Conservation (phyloP, 2,329 filamentous ascomycete species). For the Fusarium cyanostomum region DNA sequence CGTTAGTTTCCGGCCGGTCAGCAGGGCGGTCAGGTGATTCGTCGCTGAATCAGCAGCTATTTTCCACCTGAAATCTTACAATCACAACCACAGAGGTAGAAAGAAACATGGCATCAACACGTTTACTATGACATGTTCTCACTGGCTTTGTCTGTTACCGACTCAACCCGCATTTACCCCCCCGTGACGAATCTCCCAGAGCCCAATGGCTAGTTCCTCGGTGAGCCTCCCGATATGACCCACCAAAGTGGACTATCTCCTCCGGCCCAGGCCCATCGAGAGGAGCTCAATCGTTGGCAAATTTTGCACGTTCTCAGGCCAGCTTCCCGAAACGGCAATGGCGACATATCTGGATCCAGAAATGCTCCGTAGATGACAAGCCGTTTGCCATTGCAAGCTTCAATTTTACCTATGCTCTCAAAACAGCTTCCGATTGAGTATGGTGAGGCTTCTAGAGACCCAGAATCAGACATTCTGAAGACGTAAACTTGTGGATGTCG, state of each 20-base stretch:
- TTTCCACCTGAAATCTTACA: background rate
- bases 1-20: slow-evolving; percentile 14
- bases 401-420: background rate
- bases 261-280: background rate
- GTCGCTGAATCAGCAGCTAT: slow-evolving; percentile 6
- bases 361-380: background rate
- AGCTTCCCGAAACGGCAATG: slow-evolving; percentile 15
- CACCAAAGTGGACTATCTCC: background rate
- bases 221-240: background rate
- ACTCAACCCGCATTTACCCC: background rate
- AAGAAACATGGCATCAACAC: background rate
- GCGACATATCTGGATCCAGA: background rate
- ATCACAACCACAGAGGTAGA: background rate
- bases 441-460: background rate
- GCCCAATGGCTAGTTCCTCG: background rate
- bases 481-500: slow-evolving; percentile 3
- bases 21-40: slow-evolving; percentile 21
- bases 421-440: background rate
- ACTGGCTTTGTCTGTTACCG: background rate
- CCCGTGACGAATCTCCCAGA: background rate
- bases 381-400: background rate
- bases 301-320: slow-evolving; percentile 2
- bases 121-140: background rate
- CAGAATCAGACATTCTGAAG: background rate
- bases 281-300: background rate